Percentiles rank a stretch among this genome's conserved stretches.
phyloP scores from a whole-genome alignment of 1,284 basidiomycete species.

The Phellopilus nigrolimitatus region DNA sequence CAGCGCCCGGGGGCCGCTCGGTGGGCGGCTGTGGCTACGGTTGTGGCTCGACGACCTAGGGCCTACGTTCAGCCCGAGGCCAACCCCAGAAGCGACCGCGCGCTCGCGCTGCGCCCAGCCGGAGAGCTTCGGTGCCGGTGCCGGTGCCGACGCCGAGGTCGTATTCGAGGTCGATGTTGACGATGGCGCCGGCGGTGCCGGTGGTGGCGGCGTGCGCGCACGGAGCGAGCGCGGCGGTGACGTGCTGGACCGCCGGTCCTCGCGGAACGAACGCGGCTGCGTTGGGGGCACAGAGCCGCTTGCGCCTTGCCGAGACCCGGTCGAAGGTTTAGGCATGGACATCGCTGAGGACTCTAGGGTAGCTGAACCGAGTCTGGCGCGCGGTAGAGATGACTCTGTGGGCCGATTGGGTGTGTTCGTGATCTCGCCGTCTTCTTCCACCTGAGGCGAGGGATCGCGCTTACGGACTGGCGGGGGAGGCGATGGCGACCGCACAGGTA shows the following conservation, averaged over 20 bases:
- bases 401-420: slow-evolving; percentile 24
- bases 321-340: background rate
- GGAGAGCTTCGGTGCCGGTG: slow-evolving; percentile 19
- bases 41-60: slow-evolving; percentile 19
- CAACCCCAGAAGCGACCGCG: background rate
- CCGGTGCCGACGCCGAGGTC: slow-evolving; percentile 25
- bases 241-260: slow-evolving; percentile 26
- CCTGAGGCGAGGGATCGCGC: no score
- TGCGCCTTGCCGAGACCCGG: no score
- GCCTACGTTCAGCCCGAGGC: background rate
- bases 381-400: background rate
- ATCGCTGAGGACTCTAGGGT: background rate
- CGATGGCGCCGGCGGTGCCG: no score
- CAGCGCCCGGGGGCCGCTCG: no score
- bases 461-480: background rate
- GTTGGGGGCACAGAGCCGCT: slow-evolving; percentile 41
- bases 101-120: background rate
- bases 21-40: slow-evolving; percentile 26
- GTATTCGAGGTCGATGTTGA: no score
- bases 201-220: no score
- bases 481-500: slow-evolving; percentile 17
- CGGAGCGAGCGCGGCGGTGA: background rate
- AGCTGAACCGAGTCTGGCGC: background rate
- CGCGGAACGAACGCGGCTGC: slow-evolving; percentile 41
- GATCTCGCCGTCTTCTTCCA: slow-evolving; percentile 56